Evolutionary conservation across 805 yeast genomes (phyloP).

Genomic region (Candida nemodendra): DNA sequence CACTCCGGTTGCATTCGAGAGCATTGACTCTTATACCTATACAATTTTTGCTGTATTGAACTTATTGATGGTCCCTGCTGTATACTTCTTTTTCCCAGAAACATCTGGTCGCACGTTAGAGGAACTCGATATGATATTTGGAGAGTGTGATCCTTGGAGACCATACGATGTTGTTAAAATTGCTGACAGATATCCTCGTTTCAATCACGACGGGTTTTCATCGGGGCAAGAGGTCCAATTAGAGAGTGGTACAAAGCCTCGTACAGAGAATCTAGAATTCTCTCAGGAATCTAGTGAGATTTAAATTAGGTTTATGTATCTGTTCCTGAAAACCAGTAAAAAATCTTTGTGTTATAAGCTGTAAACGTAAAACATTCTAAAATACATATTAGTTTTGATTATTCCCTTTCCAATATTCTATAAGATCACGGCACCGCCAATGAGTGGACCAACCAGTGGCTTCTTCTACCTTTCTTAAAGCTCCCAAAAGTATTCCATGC

Average conservation of each 20-base stretch:
- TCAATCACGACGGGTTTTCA: no score
- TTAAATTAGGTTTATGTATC: no score
- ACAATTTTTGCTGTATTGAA: slow-evolving; percentile 44
- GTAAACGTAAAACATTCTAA: no score
- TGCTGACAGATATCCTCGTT: slow-evolving; percentile 35
- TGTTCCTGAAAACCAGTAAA: no score
- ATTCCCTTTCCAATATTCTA: slow-evolving; percentile 20
- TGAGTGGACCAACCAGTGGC: slow-evolving; percentile 23
- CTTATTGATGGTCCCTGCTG: slow-evolving; percentile 37
- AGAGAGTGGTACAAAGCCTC: no score
- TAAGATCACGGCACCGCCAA: slow-evolving; percentile 23
- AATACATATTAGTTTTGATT: no score
- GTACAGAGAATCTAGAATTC: no score
- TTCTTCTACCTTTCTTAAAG: slow-evolving; percentile 20
- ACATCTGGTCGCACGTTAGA: slow-evolving; percentile 45
- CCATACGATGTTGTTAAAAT: slow-evolving; percentile 41
- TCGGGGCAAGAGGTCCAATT: no score
- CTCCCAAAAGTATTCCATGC: slow-evolving; percentile 17
- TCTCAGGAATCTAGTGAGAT: no score
- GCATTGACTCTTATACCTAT: slow-evolving; percentile 40
- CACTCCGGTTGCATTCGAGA: slow-evolving; percentile 40
- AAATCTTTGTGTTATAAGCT: no score
- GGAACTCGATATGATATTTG: slow-evolving; percentile 37
- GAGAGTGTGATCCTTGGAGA: slow-evolving; percentile 29
- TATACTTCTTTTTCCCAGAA: slow-evolving; percentile 44